A percentile compares a stretch with the other conserved stretches of the same genome.
phyloP scores from a whole-genome alignment of 768 basidiomycete genomes.

The Tylopilus balloui region DNA sequence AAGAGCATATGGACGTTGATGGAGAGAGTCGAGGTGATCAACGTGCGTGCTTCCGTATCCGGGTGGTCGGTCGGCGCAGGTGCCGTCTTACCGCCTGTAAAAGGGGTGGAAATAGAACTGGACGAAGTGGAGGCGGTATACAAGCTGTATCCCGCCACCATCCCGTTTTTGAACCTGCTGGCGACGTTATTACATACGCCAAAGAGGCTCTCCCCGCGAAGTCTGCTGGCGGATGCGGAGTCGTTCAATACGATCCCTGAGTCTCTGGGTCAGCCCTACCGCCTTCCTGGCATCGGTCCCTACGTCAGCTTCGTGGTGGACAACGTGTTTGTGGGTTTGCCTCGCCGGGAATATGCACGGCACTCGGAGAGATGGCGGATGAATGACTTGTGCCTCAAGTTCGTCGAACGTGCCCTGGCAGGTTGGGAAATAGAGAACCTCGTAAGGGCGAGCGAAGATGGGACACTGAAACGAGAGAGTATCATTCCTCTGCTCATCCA shows the following conservation, averaged over 20 bases:
- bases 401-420: constrained; percentile 78
- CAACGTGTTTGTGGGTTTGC: constrained; percentile 77
- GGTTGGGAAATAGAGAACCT: constrained; percentile 78
- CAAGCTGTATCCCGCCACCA: constrained; percentile 81
- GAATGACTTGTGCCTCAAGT: constrained; percentile 79
- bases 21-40: constrained; percentile 81
- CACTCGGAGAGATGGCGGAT: constrained; percentile 82
- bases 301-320: constrained; percentile 87
- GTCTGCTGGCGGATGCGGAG: constrained; percentile 54
- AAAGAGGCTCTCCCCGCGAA: constrained; percentile 61
- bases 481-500: constrained; percentile 61
- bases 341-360: constrained; percentile 67
- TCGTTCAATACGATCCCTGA: constrained; percentile 76
- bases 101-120: constrained; percentile 82
- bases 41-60: constrained; percentile 50
- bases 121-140: constrained; percentile 81
- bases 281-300: constrained; percentile 74
- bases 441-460: constrained; percentile 53
- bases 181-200: constrained; percentile 80
- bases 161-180: constrained; percentile 82
- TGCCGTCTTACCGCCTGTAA: constrained; percentile 46
- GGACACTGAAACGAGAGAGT: constrained; percentile 45
- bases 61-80: constrained; percentile 26
- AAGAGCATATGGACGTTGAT: constrained; percentile 78
- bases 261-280: constrained; percentile 72